Conservation (phyloP, 345 rosid genomes). For the Crucihimalaya himalaica region DNA sequence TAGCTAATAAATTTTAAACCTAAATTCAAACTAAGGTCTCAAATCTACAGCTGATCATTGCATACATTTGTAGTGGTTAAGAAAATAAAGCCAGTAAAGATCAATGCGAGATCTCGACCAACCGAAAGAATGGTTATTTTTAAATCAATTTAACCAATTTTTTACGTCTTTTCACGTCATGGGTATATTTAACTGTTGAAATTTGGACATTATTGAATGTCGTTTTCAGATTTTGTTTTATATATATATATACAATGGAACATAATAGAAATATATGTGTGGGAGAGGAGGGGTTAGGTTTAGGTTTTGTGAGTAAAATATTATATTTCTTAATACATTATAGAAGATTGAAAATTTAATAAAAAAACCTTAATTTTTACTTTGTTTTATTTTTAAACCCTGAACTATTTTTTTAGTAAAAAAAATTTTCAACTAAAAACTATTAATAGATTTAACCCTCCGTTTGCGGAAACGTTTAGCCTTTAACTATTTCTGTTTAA, state of each 20-base stretch:
- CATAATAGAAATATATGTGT: neutral
- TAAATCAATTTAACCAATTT: conserved; percentile 5
- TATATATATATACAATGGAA: neutral
- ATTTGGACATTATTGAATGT: neutral
- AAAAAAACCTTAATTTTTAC: too few relatives aligned
- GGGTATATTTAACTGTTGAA: neutral
- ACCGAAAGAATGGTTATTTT: conserved; percentile 17
- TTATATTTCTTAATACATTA: neutral
- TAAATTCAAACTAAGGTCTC: conserved; percentile 12
- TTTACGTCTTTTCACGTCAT: conserved; percentile 4
- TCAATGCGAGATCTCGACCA: neutral
- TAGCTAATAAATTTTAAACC: neutral
- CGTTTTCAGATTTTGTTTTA: conserved; percentile 22
- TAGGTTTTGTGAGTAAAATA: conserved; percentile 14
- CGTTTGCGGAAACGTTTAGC: too few relatives aligned
- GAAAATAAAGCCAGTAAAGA: conserved; percentile 16
- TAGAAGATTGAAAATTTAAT: too few relatives aligned
- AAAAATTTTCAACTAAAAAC: too few relatives aligned
- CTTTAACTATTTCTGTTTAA: too few relatives aligned
- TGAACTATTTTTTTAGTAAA: too few relatives aligned
- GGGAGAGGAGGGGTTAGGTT: conserved; percentile 27
- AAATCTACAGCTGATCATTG: neutral
- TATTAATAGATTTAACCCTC: too few relatives aligned
- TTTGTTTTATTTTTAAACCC: too few relatives aligned
- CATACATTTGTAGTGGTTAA: neutral